phyloP scores from a whole-genome alignment of 306 rosid species.

The Trifolium repens region DNA sequence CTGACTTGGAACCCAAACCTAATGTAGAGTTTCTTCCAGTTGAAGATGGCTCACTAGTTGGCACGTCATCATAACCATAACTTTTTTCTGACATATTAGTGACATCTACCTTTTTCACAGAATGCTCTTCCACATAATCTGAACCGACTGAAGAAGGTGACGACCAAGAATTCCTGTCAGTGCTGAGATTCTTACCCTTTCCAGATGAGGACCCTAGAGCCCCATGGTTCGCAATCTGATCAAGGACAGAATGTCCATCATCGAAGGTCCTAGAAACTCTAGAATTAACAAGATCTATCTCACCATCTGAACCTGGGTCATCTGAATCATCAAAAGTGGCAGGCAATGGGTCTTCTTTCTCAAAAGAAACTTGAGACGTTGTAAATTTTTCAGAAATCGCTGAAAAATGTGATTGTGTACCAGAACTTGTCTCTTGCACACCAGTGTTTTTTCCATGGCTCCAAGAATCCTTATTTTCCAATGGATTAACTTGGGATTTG shows the following conservation, averaged over 20 bases:
- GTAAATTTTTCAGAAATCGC: conserved; percentile 55
- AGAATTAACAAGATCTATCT: conserved; percentile 53
- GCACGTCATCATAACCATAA: conserved; percentile 44
- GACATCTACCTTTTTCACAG: conserved; percentile 42
- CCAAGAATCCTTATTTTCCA: conserved; percentile 53
- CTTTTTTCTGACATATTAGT: conserved; percentile 40
- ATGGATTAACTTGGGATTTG: conserved; percentile 50
- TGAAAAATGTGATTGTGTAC: conserved; percentile 51
- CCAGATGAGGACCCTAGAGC: conserved; percentile 53
- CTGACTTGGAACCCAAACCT: conserved; percentile 37
- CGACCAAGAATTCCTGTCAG: conserved; percentile 44
- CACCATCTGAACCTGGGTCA: conserved; percentile 70
- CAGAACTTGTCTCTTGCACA: conserved; percentile 46
- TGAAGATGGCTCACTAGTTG: conserved; percentile 44
- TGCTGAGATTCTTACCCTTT: conserved; percentile 43
- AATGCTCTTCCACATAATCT: conserved; percentile 45
- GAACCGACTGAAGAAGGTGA: conserved; percentile 52
- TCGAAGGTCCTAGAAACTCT: conserved; percentile 45
- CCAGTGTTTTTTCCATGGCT: conserved; percentile 47
- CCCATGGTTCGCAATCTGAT: conserved; percentile 48
- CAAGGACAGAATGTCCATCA: conserved; percentile 46
- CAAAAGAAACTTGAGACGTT: conserved; percentile 53
- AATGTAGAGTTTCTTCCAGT: conserved; percentile 40
- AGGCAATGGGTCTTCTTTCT: conserved; percentile 54
- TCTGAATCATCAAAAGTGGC: conserved; percentile 84